These are phyloP conservation scores for Saccharomyces hybrid DNA, from an alignment of 1,139 yeast genomes.

Conservation along the genomic window DNA sequence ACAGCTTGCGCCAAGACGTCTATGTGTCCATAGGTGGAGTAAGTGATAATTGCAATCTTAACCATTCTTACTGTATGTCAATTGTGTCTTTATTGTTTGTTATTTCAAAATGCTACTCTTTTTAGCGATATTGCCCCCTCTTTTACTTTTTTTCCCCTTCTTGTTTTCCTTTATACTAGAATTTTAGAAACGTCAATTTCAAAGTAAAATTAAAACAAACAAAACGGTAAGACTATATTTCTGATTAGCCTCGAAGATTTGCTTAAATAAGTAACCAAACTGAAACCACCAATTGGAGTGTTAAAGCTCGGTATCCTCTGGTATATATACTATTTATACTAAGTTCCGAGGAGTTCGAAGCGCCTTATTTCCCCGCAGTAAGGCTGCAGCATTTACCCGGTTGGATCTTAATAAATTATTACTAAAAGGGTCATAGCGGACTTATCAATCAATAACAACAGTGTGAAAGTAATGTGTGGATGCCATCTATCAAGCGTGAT, in stretches of 20 bases:
- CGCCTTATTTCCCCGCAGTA: not conserved
- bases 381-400: not conserved
- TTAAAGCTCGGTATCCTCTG: too few species aligned
- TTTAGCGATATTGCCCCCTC: not conserved
- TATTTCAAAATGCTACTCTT: not conserved
- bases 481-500: not conserved
- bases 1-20: conserved; percentile 47
- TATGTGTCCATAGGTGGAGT: conserved; percentile 60
- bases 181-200: not conserved
- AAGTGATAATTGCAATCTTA: conserved; percentile 51
- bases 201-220: not conserved
- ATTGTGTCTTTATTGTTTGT: not conserved
- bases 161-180: not conserved
- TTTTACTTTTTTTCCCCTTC: not conserved
- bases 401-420: not conserved
- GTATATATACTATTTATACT: not conserved
- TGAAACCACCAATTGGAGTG: not conserved
- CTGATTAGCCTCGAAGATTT: not conserved
- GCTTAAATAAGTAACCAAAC: not conserved
- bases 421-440: not conserved
- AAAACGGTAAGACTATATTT: not conserved
- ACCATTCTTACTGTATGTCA: conserved; percentile 34
- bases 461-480: not conserved
- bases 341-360: not conserved
- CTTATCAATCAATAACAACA: not conserved